A percentile compares a stretch with the other conserved stretches of the same genome.
Evolutionary conservation across 495 filamentous ascomycete genomes (phyloP).

Genomic region (Neurospora sp.): DNA sequence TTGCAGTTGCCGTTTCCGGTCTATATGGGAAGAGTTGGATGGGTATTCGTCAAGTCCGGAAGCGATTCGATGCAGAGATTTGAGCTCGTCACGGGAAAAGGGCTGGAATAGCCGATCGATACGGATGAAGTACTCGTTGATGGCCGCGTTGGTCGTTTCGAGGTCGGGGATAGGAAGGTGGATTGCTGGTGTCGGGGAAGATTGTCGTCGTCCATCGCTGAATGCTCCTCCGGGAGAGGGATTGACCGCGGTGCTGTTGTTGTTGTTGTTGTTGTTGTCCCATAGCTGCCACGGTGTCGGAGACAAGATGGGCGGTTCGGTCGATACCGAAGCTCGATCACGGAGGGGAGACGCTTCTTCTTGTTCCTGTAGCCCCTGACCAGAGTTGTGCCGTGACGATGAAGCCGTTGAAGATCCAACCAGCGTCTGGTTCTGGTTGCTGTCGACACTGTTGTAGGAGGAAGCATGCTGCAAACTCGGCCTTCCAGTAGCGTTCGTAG

Average conservation of each 20-base stretch:
- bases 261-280: not conserved
- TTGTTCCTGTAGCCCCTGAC: not conserved
- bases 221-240: not conserved
- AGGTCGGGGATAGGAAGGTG: not conserved
- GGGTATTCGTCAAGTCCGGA: not conserved
- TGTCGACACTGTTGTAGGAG: not conserved
- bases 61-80: not conserved
- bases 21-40: not conserved
- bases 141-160: not conserved
- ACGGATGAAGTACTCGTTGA: not conserved
- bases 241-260: not conserved
- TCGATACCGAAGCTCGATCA: not conserved
- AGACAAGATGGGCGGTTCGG: not conserved
- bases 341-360: not conserved
- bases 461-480: not conserved
- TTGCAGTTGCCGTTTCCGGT: not conserved
- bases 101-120: not conserved
- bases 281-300: not conserved
- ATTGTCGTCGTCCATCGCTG: not conserved
- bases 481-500: not conserved
- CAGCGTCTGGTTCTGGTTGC: not conserved
- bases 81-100: not conserved
- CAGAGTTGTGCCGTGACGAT: not conserved
- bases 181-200: not conserved
- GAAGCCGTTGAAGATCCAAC: not conserved